These are phyloP conservation scores for Omphalea diandra DNA, from an alignment of 441 rosid species.

Conservation along the genomic window DNA sequence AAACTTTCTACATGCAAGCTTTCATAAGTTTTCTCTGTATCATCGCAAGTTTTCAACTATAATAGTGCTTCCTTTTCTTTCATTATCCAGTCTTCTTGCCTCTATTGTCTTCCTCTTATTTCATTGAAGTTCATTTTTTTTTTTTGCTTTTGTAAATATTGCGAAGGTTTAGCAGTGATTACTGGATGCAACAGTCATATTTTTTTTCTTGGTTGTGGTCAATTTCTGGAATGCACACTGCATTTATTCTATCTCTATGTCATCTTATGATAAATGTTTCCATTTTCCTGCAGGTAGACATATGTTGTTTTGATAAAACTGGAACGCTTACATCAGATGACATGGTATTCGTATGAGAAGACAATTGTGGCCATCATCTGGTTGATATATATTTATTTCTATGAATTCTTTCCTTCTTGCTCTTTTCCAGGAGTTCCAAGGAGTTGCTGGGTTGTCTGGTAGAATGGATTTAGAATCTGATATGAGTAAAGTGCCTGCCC, in stretches of 20 bases:
- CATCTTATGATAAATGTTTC: neutral
- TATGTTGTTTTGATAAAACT: slow-evolving; percentile 98
- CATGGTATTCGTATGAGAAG: slow-evolving; percentile 57
- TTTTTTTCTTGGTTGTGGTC: slow-evolving; percentile 5
- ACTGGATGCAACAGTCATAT: neutral
- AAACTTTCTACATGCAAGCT: neutral
- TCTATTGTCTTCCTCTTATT: neutral
- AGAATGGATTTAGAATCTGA: slow-evolving; percentile 72
- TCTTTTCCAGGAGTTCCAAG: slow-evolving; percentile 72
- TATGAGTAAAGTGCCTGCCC: slow-evolving; percentile 74
- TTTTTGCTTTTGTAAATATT: neutral
- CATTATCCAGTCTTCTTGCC: neutral
- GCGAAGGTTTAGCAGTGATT: neutral
- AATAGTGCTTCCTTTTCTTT: neutral
- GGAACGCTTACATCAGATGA: slow-evolving; percentile 99
- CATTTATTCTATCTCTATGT: neutral
- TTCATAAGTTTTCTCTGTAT: neutral
- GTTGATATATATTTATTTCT: slow-evolving; percentile 15
- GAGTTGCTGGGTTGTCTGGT: slow-evolving; percentile 74
- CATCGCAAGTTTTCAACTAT: neutral
- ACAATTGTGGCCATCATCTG: slow-evolving; percentile 10
- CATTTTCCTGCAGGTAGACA: slow-evolving; percentile 69
- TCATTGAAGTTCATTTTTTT: neutral
- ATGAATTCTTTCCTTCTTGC: slow-evolving; percentile 20
- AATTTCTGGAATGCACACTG: neutral